Base-by-base conservation (phyloP, 2,329 filamentous ascomycete genomes). In the Diaporthe helianthi region DNA sequence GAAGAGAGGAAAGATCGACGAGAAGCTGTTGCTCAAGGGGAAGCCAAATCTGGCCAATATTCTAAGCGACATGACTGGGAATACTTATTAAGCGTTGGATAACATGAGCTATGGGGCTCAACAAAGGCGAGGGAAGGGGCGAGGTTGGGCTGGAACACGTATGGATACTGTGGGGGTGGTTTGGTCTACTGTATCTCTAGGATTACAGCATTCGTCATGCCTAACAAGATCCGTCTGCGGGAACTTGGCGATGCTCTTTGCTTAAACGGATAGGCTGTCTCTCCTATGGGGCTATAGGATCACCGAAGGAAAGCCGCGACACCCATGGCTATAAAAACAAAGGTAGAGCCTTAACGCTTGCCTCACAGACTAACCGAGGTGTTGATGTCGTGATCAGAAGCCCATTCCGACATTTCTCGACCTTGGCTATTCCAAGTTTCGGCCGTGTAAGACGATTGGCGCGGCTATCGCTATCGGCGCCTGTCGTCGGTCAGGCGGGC, bases 21-120 rank as follows among this genome's bases (percentile, higher is more conserved):
- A 86, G 64, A 87, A 85, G 72, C 84, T 85, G 38, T 80, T 95
- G 69, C 79, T 93, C 73, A 89, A 88, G 69, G 88, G 86, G 44
- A 89, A 89, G 75, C 87, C 89, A 44, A 85, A 97, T 67, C 83
- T 94, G 76, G 87, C 88, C 76, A 91, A 95, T 83, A 89, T 97
- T 72, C 83, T 94, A 74, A 93, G 96, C 80, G 92, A 94, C 73
- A 83, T 89, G 80, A 85, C 77, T 72, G 78, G 76, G 58, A 78
- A 77, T 36, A 71, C 66, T 31, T 74, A 72, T 61, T 74, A 72
- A 61, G 64, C 33, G 44, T 60, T 68, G 49, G 55, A 26, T n/a
- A 41, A 22, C n/a, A 24, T 13, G 15, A 24, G 19, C 12, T 31
- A 67, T 17, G 15, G 33, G n/a, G 22, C 58, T 24, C 13, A 47